A percentile compares a stretch with the other conserved stretches of the same genome.
These are phyloP conservation scores for Stagonosporopsis vannaccii DNA, from an alignment of 2,329 filamentous ascomycete species.

Conservation along the genomic window DNA sequence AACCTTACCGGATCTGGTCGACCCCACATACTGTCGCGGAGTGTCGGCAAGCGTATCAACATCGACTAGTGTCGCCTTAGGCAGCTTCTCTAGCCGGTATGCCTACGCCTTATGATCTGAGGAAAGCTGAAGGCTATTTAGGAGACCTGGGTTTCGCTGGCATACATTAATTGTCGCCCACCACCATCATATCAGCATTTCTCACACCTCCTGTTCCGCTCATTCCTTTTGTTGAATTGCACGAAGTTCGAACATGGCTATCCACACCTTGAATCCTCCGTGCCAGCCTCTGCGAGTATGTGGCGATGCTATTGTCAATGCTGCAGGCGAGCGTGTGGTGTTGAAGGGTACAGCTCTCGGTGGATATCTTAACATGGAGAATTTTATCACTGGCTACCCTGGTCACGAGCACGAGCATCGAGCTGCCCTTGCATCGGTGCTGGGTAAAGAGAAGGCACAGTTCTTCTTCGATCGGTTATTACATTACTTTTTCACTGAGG, in stretches of 20 bases:
- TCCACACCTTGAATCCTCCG: not conserved
- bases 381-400: constrained; percentile 25
- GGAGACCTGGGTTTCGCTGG: no score
- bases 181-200: not conserved
- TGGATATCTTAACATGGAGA: constrained; percentile 28
- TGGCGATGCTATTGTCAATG: constrained; percentile 22
- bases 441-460: constrained; percentile 22
- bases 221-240: not conserved
- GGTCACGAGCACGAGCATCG: constrained; percentile 27
- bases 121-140: no score
- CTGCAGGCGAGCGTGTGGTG: constrained; percentile 16
- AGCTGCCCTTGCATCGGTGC: constrained; percentile 11
- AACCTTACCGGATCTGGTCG: not conserved
- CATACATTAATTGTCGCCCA: not conserved
- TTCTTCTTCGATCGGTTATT: constrained; percentile 26
- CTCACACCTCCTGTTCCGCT: not conserved
- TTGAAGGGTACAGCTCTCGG: constrained; percentile 26
- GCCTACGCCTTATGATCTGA: not conserved
- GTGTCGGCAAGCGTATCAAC: constrained; percentile 1
- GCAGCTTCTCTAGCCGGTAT: not conserved
- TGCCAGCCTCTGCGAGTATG: constrained; percentile 12
- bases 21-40: not conserved
- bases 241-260: not conserved
- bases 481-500: constrained; percentile 26
- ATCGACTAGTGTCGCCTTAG: no score